Evolutionary conservation across 805 yeast species (phyloP).

Genomic region (Cyberlindnera mycetangii): DNA sequence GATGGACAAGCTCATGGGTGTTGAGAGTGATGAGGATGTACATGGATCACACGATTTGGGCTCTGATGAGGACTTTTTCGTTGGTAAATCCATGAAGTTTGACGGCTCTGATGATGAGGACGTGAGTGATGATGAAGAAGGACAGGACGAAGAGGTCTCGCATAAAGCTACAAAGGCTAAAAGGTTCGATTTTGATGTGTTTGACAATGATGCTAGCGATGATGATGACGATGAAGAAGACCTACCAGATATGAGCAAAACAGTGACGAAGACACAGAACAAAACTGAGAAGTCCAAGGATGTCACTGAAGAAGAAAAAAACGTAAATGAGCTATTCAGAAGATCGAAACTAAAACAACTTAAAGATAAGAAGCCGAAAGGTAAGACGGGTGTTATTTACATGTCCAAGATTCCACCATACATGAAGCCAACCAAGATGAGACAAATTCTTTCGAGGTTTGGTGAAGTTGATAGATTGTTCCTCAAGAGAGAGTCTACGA

Average conservation of each 20-base stretch:
- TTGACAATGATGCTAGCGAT: conserved; percentile 26
- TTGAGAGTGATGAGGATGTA: conserved; percentile 15
- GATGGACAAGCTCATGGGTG: conserved; percentile 24
- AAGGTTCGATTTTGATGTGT: conserved; percentile 23
- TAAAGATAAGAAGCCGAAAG: conserved; percentile 53
- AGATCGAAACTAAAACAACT: conserved; percentile 54
- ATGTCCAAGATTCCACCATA: conserved; percentile 90
- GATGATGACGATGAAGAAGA: conserved; percentile 18
- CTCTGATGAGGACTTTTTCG: conserved; percentile 27
- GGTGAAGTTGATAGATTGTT: conserved; percentile 88
- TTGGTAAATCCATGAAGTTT: conserved; percentile 2
- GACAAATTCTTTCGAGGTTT: conserved; percentile 76
- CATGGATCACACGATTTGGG: conserved; percentile 17
- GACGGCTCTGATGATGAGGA: conserved; percentile 16
- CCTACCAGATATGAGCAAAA: background rate
- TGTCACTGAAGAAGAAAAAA: conserved; percentile 23
- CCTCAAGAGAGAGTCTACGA: conserved; percentile 79
- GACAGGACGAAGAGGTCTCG: background rate
- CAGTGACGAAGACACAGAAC: conserved; percentile 5
- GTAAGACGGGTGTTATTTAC: conserved; percentile 88
- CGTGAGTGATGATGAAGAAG: conserved; percentile 6
- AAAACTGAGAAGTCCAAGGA: conserved; percentile 5
- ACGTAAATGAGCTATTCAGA: conserved; percentile 45
- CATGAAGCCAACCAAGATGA: conserved; percentile 91
- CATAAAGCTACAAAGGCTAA: conserved; percentile 17